A percentile compares a stretch with the other conserved stretches of the same genome.
Evolutionary conservation across 345 rosid species (phyloP).

Genomic region (Hibiscus syriacus): DNA sequence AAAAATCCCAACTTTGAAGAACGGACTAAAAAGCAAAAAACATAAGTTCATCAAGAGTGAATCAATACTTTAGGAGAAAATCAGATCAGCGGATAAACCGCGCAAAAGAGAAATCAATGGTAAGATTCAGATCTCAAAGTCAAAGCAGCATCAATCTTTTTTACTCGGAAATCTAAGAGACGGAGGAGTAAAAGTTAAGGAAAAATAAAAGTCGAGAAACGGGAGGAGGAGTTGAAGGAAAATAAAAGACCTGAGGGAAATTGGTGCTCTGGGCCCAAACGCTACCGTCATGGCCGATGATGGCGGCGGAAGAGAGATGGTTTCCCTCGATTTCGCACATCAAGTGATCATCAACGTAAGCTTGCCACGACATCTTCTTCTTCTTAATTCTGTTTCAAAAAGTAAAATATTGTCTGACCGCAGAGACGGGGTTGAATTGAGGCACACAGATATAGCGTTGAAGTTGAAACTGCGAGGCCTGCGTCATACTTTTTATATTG

Average conservation of each 20-base stretch:
- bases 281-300: constrained; percentile 21
- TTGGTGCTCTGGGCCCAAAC: constrained; percentile 15
- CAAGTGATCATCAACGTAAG: constrained; percentile 16
- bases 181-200: neutral
- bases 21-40: neutral
- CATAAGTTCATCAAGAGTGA: neutral
- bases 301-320: constrained; percentile 16
- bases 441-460: constrained; percentile 21
- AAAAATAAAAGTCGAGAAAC: constrained; percentile 2
- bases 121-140: neutral
- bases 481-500: neutral
- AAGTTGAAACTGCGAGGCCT: constrained; percentile 23
- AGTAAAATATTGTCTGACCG: neutral
- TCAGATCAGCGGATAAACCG: constrained; percentile 7
- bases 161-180: neutral
- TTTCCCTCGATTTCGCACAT: constrained; percentile 19
- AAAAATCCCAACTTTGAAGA: neutral
- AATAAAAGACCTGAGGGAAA: neutral
- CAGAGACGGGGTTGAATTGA: neutral
- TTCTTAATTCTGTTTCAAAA: neutral
- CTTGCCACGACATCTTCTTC: constrained; percentile 22
- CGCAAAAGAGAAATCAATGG: constrained; percentile 3
- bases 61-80: neutral
- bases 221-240: too few relatives aligned
- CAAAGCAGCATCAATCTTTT: neutral